Percentiles rank a stretch among this genome's conserved stretches.
These are phyloP conservation scores for Coprinopsis marcescibilis DNA, from an alignment of 768 basidiomycete genomes.

Conservation along the genomic window DNA sequence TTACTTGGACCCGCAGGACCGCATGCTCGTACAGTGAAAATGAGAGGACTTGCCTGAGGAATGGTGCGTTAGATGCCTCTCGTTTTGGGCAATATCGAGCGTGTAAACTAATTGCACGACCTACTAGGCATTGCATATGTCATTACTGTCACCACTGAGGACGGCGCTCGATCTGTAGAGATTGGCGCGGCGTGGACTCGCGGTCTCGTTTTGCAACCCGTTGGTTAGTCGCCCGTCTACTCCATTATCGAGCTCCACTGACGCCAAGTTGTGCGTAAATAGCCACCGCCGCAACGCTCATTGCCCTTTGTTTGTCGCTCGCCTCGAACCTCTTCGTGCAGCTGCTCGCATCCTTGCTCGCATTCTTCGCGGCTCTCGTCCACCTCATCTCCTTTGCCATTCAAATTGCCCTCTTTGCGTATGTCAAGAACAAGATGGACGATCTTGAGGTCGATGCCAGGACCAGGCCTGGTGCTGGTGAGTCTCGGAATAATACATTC, in stretches of 20 bases:
- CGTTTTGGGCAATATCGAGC: not conserved
- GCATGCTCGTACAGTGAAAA: constrained; percentile 47
- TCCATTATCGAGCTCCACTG: not conserved
- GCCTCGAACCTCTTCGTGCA: constrained; percentile 52
- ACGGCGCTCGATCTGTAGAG: constrained; percentile 29
- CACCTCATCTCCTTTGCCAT: constrained; percentile 70
- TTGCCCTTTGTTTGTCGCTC: constrained; percentile 60
- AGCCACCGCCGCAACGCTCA: constrained; percentile 52
- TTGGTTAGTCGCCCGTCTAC: constrained; percentile 42
- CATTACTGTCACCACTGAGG: constrained; percentile 31
- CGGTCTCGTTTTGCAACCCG: constrained; percentile 69
- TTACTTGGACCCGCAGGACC: constrained; percentile 36
- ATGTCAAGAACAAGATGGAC: constrained; percentile 51
- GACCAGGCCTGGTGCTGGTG: constrained; percentile 63
- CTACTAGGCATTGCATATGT: constrained; percentile 51
- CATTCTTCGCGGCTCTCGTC: constrained; percentile 65
- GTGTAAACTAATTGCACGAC: not conserved
- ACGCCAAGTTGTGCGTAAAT: constrained; percentile 3
- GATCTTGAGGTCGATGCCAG: constrained; percentile 40
- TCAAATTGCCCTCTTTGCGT: constrained; percentile 69
- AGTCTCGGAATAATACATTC: no score
- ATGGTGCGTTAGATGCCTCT: constrained; percentile 30
- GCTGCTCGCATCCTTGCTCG: constrained; percentile 57
- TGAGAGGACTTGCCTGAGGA: constrained; percentile 42
- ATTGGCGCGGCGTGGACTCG: constrained; percentile 62